A percentile compares a stretch with the other conserved stretches of the same genome.
phyloP scores from a whole-genome alignment of 2,329 filamentous ascomycete genomes.

The Penicillium sclerotiorum region DNA sequence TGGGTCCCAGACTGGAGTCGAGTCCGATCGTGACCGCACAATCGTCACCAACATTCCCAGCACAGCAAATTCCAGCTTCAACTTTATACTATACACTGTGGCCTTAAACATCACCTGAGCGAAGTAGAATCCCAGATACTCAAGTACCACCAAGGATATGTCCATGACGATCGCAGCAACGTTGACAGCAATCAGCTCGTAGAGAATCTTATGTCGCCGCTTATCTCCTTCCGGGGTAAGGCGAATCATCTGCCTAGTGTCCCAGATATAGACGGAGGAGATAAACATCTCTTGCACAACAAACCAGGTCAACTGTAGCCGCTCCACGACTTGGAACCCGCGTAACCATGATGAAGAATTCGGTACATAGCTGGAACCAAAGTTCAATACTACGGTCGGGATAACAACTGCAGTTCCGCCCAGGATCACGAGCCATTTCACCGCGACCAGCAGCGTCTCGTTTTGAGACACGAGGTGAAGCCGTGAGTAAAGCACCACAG shows the following conservation, averaged over 20 bases:
- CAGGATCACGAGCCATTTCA: background rate
- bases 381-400: background rate
- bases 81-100: constrained; percentile 6
- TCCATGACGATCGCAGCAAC: constrained; percentile 1
- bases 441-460: background rate
- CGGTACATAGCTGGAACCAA: background rate
- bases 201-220: background rate
- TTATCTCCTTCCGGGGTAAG: background rate
- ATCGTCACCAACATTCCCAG: constrained; percentile 6
- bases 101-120: constrained; percentile 7
- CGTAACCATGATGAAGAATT: background rate
- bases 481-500: constrained; percentile 12
- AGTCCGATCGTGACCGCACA: background rate
- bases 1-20: background rate
- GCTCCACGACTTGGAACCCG: background rate
- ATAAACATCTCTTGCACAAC: background rate
- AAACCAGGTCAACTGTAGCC: constrained; percentile 2
- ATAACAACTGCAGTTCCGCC: background rate
- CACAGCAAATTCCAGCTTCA: constrained; percentile 8
- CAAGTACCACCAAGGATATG: background rate
- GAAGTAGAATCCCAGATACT: constrained; percentile 5
- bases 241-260: background rate
- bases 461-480: constrained; percentile 5
- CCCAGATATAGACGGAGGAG: constrained; percentile 1
- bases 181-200: constrained; percentile 1